Base-by-base conservation (phyloP, 371 early-diverging fungal species). In the Capniomyces stellatus region DNA sequence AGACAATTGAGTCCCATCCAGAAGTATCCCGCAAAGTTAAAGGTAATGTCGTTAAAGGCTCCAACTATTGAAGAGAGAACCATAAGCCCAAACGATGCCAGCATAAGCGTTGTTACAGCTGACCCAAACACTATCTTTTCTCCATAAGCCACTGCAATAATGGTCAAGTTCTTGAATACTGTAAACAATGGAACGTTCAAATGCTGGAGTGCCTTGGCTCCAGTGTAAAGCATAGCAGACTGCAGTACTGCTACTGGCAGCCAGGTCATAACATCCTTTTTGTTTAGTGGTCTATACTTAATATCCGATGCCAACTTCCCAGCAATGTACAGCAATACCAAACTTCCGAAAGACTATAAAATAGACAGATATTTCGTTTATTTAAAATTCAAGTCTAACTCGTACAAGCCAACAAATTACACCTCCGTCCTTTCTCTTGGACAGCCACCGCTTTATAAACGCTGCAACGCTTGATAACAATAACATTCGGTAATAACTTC, bases 111-210 rank as follows among this genome's bases (percentile, higher is more conserved):
- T 0, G 85, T 80, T 3, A 92, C 83, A 15, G 71, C 67, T 39
- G 87, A 87, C 4, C 75, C 75, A 61, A 89, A 90, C 71, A 87
- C 81, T 39, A 76, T 62, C 2, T 76, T 76, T 65, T 99, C 99
- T 29, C 89, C 87, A 57, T 92, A 85, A 8, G 98, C 99, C 58
- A 93, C 88, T 28, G 96, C 61, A 55, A 98, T 92, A 55, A 99
- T 97, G 27, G 95, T 92, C 57, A 93, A 60, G 73, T 99, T 99
- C 71, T 99, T 99, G 71, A 98, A 94, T 46, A 99, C 81, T 27
- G 98, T 98, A 62, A 94, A 98, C 8, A 98, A 67, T 10, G 98
- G 89, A 54, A 96, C 87, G 29, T 86, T 78, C 40, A 99, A 75
- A 66, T 82, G 91, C 59, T 92, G 88, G 8, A 98, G 64, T n/a